Conservation (phyloP, 2,329 filamentous ascomycete species). For the Cercospora janseana region DNA sequence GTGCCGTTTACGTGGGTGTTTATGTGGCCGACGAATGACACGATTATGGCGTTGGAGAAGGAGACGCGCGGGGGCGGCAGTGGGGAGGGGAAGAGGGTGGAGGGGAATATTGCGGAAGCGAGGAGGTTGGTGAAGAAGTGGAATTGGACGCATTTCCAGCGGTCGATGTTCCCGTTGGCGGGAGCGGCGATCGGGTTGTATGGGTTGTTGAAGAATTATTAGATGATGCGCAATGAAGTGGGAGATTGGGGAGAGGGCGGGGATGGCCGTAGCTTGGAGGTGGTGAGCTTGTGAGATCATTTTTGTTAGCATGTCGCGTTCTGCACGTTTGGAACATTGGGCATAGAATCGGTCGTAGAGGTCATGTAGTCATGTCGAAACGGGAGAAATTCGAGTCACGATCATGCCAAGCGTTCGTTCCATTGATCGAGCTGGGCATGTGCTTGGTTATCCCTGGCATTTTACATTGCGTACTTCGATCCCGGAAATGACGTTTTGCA, state of each 20-base stretch:
- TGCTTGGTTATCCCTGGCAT: too few species aligned
- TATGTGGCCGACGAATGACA: slow-evolving; percentile 7
- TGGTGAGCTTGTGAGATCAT: too few species aligned
- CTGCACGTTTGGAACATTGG: too few species aligned
- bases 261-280: too few species aligned
- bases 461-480: too few species aligned
- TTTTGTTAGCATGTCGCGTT: too few species aligned
- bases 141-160: slow-evolving; percentile 1
- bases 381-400: too few species aligned
- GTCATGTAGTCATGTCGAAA: too few species aligned
- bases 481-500: too few species aligned
- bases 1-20: slow-evolving; percentile 18
- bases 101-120: slow-evolving; percentile 2
- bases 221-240: not conserved
- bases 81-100: slow-evolving; percentile 25
- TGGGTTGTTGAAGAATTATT: not conserved
- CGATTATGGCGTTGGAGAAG: not conserved
- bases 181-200: slow-evolving; percentile 9
- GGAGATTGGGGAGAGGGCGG: not conserved
- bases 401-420: too few species aligned
- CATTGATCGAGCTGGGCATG: too few species aligned
- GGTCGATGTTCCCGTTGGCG: slow-evolving; percentile 11
- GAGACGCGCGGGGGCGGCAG: not conserved
- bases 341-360: too few species aligned
- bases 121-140: slow-evolving; percentile 8